These are phyloP conservation scores for Eucalyptus pauciflora DNA, from an alignment of 345 rosid species.

Conservation along the genomic window DNA sequence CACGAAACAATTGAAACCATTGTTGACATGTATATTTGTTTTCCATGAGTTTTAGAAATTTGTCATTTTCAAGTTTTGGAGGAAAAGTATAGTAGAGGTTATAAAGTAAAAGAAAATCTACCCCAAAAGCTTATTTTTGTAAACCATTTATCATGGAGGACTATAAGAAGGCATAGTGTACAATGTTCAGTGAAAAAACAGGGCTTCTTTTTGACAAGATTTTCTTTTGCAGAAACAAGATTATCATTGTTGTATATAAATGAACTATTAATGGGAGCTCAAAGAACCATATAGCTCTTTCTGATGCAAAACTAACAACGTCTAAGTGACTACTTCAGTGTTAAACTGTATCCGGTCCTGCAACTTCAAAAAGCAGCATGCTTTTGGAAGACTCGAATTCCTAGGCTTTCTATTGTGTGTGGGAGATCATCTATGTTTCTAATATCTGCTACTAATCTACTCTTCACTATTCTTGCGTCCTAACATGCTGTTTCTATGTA, in stretches of 20 bases:
- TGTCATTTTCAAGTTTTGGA: neutral
- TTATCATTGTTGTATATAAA: neutral
- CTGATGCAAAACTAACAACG: neutral
- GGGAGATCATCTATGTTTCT: neutral
- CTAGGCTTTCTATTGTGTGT: neutral
- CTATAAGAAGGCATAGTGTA: neutral
- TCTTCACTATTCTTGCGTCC: neutral
- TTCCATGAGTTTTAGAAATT: neutral
- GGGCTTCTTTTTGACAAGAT: neutral
- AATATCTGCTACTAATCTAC: neutral
- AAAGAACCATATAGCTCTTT: neutral
- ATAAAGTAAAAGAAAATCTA: neutral
- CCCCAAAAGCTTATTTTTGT: neutral
- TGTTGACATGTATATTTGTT: neutral
- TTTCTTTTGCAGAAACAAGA: neutral
- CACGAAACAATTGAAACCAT: neutral
- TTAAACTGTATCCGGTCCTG: neutral
- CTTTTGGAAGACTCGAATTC: neutral
- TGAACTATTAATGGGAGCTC: neutral
- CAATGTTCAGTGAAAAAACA: neutral
- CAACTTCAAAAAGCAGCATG: neutral
- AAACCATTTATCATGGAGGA: neutral
- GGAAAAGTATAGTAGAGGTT: neutral
- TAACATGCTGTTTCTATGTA: neutral
- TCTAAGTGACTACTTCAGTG: neutral